These are phyloP conservation scores for Rosa hybrid DNA, from an alignment of 331 rosid species.

Conservation along the genomic window DNA sequence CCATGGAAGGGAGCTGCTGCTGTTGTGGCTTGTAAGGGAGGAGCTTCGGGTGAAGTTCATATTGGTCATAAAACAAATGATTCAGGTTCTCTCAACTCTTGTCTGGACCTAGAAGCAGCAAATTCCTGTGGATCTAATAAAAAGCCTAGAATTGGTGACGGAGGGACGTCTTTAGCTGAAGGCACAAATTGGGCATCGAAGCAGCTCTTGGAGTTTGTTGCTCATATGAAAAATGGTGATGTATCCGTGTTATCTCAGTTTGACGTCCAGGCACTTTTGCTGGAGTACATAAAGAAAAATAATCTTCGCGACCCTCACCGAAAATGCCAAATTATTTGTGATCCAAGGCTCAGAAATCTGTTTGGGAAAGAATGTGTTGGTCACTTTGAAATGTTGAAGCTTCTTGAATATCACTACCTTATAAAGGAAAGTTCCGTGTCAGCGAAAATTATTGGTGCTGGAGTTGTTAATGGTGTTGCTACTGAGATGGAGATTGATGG, in stretches of 20 bases:
- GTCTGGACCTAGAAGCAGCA: constrained; percentile 51
- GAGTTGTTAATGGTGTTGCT: constrained; percentile 40
- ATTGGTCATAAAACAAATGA: constrained; percentile 46
- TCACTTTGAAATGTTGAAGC: constrained; percentile 80
- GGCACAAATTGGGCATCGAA: constrained; percentile 76
- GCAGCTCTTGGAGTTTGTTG: constrained; percentile 90
- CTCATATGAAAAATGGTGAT: constrained; percentile 83
- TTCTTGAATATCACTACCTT: constrained; percentile 78
- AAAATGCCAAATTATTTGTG: constrained; percentile 73
- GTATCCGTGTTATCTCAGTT: constrained; percentile 57
- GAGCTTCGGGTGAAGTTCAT: constrained; percentile 36
- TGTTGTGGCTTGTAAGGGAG: constrained; percentile 41
- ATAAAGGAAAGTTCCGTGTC: constrained; percentile 43
- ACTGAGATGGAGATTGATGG: constrained; percentile 48
- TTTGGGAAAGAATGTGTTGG: constrained; percentile 70
- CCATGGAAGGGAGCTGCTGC: constrained; percentile 54
- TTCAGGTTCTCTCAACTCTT: constrained; percentile 52
- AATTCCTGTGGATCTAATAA: constrained; percentile 41
- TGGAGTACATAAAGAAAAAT: constrained; percentile 69
- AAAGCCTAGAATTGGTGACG: constrained; percentile 40
- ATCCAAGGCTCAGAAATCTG: constrained; percentile 64
- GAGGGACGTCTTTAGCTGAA: constrained; percentile 34
- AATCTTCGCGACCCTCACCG: constrained; percentile 79
- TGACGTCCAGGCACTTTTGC: constrained; percentile 70
- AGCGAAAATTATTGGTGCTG: constrained; percentile 37